Evolutionary conservation across 495 filamentous ascomycete species (phyloP), one percentile per base, ranked within the genome.

Genomic region (Daldinia grandis): DNA sequence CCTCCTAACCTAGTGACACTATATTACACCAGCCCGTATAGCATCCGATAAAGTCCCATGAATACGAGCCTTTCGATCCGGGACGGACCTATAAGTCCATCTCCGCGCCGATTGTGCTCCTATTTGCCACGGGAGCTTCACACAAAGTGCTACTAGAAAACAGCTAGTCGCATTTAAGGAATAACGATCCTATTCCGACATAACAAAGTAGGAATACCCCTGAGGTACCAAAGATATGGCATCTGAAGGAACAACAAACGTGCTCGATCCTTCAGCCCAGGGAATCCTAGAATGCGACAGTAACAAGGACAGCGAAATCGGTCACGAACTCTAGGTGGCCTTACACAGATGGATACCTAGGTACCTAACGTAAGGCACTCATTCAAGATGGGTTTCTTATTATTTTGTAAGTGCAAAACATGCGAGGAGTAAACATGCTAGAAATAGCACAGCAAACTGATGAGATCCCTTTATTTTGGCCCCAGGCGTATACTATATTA

Each of bases 21-120:
- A 50, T 49, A 62, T 28, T n/a, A n/a, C 42, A 17, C 25, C 7
- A 27, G 6, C 21, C 30, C 21, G 44, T 21, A 66, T 60, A 10
- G 63, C 60, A 49, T 14, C n/a, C 47, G 64, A 30, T 37, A 64
- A 72, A 60, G 55, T 51, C 31, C 59, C 59, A 61, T 56, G 47
- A 51, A 72, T 64, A 68, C 63, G 64, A 65, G 57, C 15, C 50
- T 58, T 40, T 38, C 24, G 21, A 31, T 28, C 27, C 40, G 30
- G 17, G 56, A 62, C 25, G 31, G 40, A 21, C 47, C 30, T 54
- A n/a, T 62, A 17, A 21, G 1, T 53, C 25, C 19, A 28, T 15
- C 14, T 25, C 25, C 33, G 28, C 27, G 40, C 17, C 27, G 55
- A 35, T 14, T 59, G 0, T 33, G 15, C 15, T 58, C 25, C 35